A percentile compares a stretch with the other conserved stretches of the same genome.
Evolutionary conservation across 371 early-diverging fungal species (phyloP).

Genomic region (Scutellospora calospora): DNA sequence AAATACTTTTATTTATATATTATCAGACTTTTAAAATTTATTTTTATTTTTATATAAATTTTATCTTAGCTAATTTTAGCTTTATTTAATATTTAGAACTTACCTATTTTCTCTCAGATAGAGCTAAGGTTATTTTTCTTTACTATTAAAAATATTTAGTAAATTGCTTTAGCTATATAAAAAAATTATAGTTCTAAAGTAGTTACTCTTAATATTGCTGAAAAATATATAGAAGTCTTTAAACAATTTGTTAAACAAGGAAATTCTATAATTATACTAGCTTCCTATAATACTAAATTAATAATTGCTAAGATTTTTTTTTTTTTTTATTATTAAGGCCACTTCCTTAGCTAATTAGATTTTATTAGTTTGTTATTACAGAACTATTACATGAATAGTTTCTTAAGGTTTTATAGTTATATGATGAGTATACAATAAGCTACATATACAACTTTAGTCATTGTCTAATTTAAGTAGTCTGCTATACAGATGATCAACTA

Average conservation of each 20-base stretch:
- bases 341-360: too few relatives aligned
- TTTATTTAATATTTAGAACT: slow-evolving; percentile 17
- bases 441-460: too few relatives aligned
- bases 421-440: too few relatives aligned
- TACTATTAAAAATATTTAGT: slow-evolving; percentile 82
- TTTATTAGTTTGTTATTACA: too few relatives aligned
- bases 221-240: slow-evolving; percentile 96
- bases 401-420: too few relatives aligned
- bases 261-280: slow-evolving; percentile 93
- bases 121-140: slow-evolving; percentile 90
- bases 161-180: slow-evolving; percentile 82
- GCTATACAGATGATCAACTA: too few relatives aligned
- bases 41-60: background rate
- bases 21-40: background rate
- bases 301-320: slow-evolving; percentile 93
- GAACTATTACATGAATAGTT: too few relatives aligned
- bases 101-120: slow-evolving; percentile 56
- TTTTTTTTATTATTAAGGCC: too few relatives aligned
- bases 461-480: too few relatives aligned
- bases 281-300: slow-evolving; percentile 79
- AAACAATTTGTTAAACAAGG: slow-evolving; percentile 92
- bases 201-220: slow-evolving; percentile 93
- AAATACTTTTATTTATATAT: background rate
- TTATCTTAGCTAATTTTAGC: background rate
- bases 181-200: slow-evolving; percentile 81